These are phyloP conservation scores for Herpetomonas muscarum DNA, from an alignment of 208 protist genomes.

Conservation along the genomic window DNA sequence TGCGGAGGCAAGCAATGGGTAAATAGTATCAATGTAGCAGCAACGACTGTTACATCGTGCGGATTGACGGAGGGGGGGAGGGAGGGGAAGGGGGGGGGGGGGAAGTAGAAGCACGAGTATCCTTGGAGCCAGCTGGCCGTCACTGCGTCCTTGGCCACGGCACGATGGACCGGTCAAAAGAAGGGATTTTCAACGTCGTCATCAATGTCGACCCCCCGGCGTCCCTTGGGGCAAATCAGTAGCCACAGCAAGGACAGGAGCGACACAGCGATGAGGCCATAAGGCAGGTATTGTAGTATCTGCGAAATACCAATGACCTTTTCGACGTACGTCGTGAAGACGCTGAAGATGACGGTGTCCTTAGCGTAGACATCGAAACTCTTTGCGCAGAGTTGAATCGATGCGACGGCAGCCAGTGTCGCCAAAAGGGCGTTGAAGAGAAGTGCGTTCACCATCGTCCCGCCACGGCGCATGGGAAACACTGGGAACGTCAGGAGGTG, in stretches of 20 bases:
- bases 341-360: conserved; percentile 35
- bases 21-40: neutral
- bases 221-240: conserved; percentile 18
- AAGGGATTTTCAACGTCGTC: conserved; percentile 6
- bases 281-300: conserved; percentile 48
- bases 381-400: conserved; percentile 86
- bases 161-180: neutral
- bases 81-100: neutral
- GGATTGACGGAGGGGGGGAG: neutral
- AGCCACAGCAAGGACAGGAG: conserved; percentile 27
- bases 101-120: no score
- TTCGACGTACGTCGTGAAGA: conserved; percentile 51
- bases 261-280: conserved; percentile 37
- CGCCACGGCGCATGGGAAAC: conserved; percentile 71
- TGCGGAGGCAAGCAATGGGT: neutral
- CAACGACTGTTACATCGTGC: no score
- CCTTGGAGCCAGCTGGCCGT: no score
- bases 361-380: conserved; percentile 79
- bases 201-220: neutral
- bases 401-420: conserved; percentile 80
- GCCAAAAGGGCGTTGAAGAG: conserved; percentile 92
- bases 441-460: conserved; percentile 93
- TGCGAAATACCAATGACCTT: conserved; percentile 43
- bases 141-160: no score
- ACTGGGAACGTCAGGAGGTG: conserved; percentile 60